Base-by-base conservation (phyloP, 106 monocot species). In the Apostasia shenzhenica region DNA sequence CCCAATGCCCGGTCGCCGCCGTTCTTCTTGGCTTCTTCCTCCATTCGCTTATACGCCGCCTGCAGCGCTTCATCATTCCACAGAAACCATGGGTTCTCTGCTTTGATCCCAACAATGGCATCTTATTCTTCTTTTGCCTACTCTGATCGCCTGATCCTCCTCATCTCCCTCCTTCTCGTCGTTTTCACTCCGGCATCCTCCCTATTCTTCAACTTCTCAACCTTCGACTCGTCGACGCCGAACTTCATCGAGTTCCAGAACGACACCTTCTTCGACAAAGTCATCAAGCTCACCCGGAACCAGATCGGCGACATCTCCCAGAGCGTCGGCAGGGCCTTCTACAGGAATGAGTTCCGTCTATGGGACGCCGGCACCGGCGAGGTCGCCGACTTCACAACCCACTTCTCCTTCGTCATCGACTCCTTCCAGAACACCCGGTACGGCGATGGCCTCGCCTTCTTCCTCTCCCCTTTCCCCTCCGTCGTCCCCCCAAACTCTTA, bases 371-470 rank as follows among this genome's bases (percentile, higher is more conserved):
- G 41, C 59, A 41, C 83, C 8, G 71, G 83, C 13, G 8, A 50
- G 50, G 6, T 50, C 50, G 50, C 50, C 50, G 72, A 82, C 73
- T 87, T 87, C 87, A 61, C 64, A 43, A 84, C 89, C 43, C 79
- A 78, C 60, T 93, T 93, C 77, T 59, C 81, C 44, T 93, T 93
- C 79, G 13, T 63, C 69, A 86, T 93, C 51, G 49, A 78, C 38
- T 54, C 79, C 1, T 48, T 76, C 51, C 46, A 75, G 26, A 11
- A 2, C n/a, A 4, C 45, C 4, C 1, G 4, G 6, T 65, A 66
- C 55, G 93, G 81, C 6, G 93, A 93, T n/a, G 93, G 93, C 26
- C 67, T 93, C 40, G 81, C 89, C 13, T 89, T 93, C 84, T 86
- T 89, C 73, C 79, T 94, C 66, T 41, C 83, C 14, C 78, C 86